A percentile compares a stretch with the other conserved stretches of the same genome.
These are phyloP conservation scores for Populus pruinosa DNA, from an alignment of 345 rosid genomes.

Conservation along the genomic window DNA sequence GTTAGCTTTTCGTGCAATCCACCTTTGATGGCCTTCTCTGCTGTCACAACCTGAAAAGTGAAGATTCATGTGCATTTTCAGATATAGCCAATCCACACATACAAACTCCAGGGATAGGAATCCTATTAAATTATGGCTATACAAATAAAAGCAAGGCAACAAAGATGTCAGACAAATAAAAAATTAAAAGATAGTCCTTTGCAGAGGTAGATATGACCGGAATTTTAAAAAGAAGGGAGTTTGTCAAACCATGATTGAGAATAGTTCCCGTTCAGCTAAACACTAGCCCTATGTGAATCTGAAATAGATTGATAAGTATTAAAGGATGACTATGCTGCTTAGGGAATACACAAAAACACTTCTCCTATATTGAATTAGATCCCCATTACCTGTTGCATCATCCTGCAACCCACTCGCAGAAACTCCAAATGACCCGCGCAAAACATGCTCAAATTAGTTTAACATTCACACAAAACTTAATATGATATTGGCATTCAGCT, in stretches of 20 bases:
- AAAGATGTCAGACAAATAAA: neutral
- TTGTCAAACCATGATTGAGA: neutral
- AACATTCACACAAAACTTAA: neutral
- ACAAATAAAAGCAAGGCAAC: neutral
- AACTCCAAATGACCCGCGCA: neutral
- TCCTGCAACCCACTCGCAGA: neutral
- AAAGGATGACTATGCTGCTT: neutral
- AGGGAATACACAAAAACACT: neutral
- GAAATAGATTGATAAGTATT: neutral
- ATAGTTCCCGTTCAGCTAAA: neutral
- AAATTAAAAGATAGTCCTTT: neutral
- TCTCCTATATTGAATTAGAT: neutral
- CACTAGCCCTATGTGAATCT: neutral
- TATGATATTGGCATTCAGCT: neutral
- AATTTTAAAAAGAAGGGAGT: neutral
- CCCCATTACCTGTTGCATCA: neutral
- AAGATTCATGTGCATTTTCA: neutral
- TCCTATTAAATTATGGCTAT: constrained; percentile 1
- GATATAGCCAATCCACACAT: neutral
- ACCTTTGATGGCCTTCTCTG: constrained; percentile 72
- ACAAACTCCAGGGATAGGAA: neutral
- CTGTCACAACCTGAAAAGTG: constrained; percentile 55
- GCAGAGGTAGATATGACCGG: neutral
- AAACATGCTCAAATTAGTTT: neutral
- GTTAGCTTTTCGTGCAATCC: constrained; percentile 87